These are phyloP conservation scores for Ganoderma multipileum DNA, from an alignment of 1,284 basidiomycete genomes.

Conservation along the genomic window DNA sequence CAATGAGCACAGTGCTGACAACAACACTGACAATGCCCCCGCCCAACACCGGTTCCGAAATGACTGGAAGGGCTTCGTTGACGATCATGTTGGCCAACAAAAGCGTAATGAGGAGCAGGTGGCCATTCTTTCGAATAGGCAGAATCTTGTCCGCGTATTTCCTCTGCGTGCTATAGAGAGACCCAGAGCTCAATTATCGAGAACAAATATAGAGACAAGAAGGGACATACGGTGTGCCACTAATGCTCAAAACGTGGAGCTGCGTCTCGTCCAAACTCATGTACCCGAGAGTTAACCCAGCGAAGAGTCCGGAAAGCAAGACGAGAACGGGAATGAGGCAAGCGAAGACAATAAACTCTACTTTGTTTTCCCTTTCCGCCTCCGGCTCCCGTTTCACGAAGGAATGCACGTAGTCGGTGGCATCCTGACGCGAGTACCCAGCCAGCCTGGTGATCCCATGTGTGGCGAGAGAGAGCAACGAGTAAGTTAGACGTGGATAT, in stretches of 20 bases:
- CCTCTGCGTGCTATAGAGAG: slow-evolving; percentile 66
- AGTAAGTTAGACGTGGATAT: slow-evolving; percentile 31
- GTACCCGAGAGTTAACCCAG: slow-evolving; percentile 84
- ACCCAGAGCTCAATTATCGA: background rate
- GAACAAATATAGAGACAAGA: background rate
- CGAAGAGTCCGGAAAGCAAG: slow-evolving; percentile 66
- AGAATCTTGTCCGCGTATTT: slow-evolving; percentile 84
- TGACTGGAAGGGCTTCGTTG: slow-evolving; percentile 90
- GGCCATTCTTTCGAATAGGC: slow-evolving; percentile 86
- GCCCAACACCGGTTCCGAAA: slow-evolving; percentile 87
- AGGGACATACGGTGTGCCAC: slow-evolving; percentile 74
- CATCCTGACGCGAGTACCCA: slow-evolving; percentile 20
- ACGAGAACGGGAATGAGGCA: slow-evolving; percentile 65
- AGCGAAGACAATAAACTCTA: slow-evolving; percentile 51
- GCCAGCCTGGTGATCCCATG: slow-evolving; percentile 26
- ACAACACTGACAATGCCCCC: slow-evolving; percentile 83
- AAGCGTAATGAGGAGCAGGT: slow-evolving; percentile 83
- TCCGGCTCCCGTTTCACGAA: slow-evolving; percentile 30
- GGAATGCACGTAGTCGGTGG: slow-evolving; percentile 19
- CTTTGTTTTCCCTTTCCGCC: slow-evolving; percentile 28
- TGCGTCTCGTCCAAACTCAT: slow-evolving; percentile 95
- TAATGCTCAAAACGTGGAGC: slow-evolving; percentile 85
- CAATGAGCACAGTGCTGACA: slow-evolving; percentile 84
- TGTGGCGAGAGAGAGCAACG: slow-evolving; percentile 28
- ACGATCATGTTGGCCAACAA: slow-evolving; percentile 89